Evolutionary conservation across 176 grass and related monocot species (phyloP).

Genomic region (Themeda triandra): DNA sequence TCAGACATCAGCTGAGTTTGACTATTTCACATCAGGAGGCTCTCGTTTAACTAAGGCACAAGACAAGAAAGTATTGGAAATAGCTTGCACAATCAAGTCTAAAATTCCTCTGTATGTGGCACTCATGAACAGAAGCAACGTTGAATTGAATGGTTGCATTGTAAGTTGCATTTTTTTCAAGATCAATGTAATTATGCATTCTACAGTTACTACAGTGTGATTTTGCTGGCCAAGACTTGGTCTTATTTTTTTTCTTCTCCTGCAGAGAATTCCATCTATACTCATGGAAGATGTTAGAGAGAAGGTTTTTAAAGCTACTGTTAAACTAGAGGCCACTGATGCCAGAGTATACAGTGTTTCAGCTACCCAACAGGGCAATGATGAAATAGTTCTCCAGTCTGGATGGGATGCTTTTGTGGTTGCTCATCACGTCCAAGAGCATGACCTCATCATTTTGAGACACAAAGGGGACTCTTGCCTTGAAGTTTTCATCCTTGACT

Average conservation of each 20-base stretch:
- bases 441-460: not conserved
- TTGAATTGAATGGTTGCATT: not conserved
- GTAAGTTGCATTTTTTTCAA: not conserved
- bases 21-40: not conserved
- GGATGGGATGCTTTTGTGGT: not conserved
- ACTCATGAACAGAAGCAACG: not conserved
- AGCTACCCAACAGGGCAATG: not conserved
- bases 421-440: not conserved
- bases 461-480: not conserved
- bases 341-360: not conserved
- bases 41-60: not conserved
- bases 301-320: not conserved
- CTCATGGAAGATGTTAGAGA: not conserved
- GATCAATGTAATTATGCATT: not conserved
- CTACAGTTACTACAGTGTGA: not conserved
- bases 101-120: conserved; percentile 1
- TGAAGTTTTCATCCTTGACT: not conserved
- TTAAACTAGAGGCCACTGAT: not conserved
- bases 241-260: not conserved
- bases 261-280: not conserved
- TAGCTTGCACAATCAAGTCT: not conserved
- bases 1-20: not conserved
- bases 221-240: not conserved
- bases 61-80: not conserved
- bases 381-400: not conserved